phyloP scores from a whole-genome alignment of 805 yeast genomes.

The Suhomyces emberorum region DNA sequence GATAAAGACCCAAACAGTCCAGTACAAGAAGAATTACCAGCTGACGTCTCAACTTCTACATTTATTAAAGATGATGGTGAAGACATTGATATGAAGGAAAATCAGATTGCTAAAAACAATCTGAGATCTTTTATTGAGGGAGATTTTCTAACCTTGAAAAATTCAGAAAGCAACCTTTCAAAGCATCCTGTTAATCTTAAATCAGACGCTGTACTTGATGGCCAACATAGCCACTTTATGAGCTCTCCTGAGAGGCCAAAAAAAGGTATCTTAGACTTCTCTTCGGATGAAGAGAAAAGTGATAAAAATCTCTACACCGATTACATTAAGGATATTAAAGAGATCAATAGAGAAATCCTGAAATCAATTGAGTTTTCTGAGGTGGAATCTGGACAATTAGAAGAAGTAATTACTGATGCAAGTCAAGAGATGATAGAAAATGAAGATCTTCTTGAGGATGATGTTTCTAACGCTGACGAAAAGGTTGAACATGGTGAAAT shows the following conservation, averaged over 20 bases:
- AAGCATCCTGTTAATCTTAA: no score
- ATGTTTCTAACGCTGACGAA: no score
- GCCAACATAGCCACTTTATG: not conserved
- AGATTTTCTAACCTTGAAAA: no score
- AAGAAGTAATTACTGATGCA: not conserved
- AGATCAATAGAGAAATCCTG: conserved; percentile 15
- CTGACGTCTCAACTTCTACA: conserved; percentile 18
- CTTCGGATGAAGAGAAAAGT: not conserved
- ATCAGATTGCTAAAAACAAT: no score
- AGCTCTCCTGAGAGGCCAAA: conserved; percentile 1
- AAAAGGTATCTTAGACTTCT: conserved; percentile 1
- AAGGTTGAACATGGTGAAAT: no score
- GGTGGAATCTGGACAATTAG: not conserved
- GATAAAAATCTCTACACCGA: conserved; percentile 7
- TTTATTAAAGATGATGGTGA: conserved; percentile 2
- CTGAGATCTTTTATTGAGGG: no score
- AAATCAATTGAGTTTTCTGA: conserved; percentile 7
- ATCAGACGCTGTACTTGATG: not conserved
- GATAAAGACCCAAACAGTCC: no score
- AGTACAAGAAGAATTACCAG: conserved; percentile 13
- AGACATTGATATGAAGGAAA: not conserved
- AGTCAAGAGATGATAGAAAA: no score
- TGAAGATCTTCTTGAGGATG: no score
- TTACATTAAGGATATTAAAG: conserved; percentile 17
- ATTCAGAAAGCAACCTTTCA: no score